Evolutionary conservation across 257 asterid genomes (phyloP).

Genomic region (Fraxinus cuspidata): DNA sequence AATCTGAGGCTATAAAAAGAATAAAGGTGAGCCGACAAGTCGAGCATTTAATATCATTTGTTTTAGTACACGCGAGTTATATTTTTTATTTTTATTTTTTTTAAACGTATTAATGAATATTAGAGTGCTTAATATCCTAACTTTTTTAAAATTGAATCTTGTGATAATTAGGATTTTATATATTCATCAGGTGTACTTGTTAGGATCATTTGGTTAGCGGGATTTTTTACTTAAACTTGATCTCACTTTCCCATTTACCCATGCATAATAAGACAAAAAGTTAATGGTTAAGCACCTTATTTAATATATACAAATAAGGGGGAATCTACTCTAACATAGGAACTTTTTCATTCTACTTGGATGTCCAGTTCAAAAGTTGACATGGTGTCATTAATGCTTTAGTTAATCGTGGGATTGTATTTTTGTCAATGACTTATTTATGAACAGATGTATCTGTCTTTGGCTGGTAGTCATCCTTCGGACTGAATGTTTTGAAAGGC

Average conservation of each 20-base stretch:
- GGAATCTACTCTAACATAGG: background rate
- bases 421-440: background rate
- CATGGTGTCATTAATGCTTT: background rate
- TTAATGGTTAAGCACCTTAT: background rate
- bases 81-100: background rate
- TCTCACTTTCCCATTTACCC: background rate
- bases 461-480: background rate
- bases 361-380: background rate
- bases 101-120: constrained; percentile 5
- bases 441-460: background rate
- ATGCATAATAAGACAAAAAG: background rate
- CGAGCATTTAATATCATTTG: constrained; percentile 21
- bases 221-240: background rate
- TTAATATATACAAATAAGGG: background rate
- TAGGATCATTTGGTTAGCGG: background rate
- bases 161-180: constrained; percentile 3
- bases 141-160: background rate
- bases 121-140: background rate
- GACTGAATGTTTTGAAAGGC: background rate
- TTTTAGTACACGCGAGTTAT: constrained; percentile 17
- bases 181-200: constrained; percentile 3
- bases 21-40: constrained; percentile 61
- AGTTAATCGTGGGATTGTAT: background rate
- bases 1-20: constrained; percentile 48
- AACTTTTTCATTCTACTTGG: background rate